Evolutionary conservation across 1,284 basidiomycete genomes (phyloP).

Genomic region (Malassezia sp.): DNA sequence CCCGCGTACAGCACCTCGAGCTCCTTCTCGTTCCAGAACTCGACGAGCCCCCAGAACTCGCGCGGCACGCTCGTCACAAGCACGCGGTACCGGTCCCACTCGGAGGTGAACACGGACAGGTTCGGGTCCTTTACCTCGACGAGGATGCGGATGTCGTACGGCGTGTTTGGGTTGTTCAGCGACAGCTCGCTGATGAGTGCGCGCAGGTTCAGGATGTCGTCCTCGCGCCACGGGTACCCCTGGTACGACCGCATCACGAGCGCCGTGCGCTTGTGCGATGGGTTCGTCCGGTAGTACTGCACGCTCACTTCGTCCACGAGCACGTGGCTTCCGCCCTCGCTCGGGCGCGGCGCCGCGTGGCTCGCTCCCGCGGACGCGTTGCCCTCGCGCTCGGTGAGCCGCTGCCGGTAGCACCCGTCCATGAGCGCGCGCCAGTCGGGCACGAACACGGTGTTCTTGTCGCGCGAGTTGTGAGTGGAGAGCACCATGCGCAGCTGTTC

Average conservation of each 20-base stretch:
- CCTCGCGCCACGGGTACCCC: constrained; percentile 45
- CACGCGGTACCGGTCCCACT: constrained; percentile 45
- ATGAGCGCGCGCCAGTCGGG: constrained; percentile 45
- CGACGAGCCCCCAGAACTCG: constrained; percentile 46
- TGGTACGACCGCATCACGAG: constrained; percentile 44
- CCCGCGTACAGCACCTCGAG: constrained; percentile 46
- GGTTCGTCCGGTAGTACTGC: constrained; percentile 26
- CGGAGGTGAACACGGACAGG: constrained; percentile 44
- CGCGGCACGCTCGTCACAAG: constrained; percentile 39
- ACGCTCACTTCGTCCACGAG: too few species aligned
- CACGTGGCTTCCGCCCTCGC: too few species aligned
- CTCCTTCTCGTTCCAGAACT: constrained; percentile 46
- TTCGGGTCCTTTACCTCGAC: constrained; percentile 43
- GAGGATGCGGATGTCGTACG: constrained; percentile 45
- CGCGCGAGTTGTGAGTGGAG: constrained; percentile 5
- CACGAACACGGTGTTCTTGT: constrained; percentile 7
- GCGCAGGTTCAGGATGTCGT: constrained; percentile 46
- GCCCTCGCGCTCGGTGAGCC: constrained; percentile 34
- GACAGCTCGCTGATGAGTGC: constrained; percentile 45
- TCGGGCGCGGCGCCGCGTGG: constrained; percentile 4
- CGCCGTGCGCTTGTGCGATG: constrained; percentile 41
- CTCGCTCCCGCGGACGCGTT: constrained; percentile 27
- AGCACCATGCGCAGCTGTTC: constrained; percentile 30
- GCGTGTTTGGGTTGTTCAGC: constrained; percentile 45
- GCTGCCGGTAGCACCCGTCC: constrained; percentile 42